phyloP scores from a whole-genome alignment of 768 basidiomycete species.

The Rhodotorula kratochvilovae region DNA sequence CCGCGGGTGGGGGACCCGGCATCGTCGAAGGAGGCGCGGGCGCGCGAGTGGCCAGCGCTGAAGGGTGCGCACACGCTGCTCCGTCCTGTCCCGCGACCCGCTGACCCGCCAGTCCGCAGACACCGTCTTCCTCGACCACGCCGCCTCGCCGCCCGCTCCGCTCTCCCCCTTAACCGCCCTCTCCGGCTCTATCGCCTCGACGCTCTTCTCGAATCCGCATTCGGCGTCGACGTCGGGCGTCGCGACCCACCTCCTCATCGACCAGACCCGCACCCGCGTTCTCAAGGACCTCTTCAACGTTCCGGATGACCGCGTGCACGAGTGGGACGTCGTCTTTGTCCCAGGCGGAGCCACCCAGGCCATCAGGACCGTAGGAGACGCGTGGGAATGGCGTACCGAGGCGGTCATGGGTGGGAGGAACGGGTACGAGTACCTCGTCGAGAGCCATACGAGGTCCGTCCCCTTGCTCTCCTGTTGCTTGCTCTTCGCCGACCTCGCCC shows the following conservation, averaged over 20 bases:
- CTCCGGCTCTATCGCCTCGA: constrained; percentile 5
- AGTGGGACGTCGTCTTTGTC: constrained; percentile 44
- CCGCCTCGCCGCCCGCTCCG: constrained; percentile 40
- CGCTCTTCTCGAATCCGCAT: constrained; percentile 41
- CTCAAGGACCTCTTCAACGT: constrained; percentile 37
- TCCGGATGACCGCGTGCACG: not conserved
- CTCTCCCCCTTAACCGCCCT: constrained; percentile 18
- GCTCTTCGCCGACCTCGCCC: not conserved
- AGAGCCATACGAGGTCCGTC: constrained; percentile 23
- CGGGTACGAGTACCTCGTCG: constrained; percentile 16
- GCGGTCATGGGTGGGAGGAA: not conserved
- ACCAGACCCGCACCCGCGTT: constrained; percentile 23
- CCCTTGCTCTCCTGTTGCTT: not conserved
- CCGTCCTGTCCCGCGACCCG: not conserved
- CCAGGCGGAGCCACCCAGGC: constrained; percentile 39
- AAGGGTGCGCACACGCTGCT: not conserved
- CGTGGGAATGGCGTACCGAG: constrained; percentile 29
- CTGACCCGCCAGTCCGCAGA: constrained; percentile 7
- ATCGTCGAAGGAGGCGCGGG: not conserved
- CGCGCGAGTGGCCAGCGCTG: constrained; percentile 24
- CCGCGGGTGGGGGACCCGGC: not conserved
- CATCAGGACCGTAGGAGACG: constrained; percentile 38
- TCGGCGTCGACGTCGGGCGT: constrained; percentile 34
- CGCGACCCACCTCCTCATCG: constrained; percentile 29
- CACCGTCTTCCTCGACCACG: constrained; percentile 38